Evolutionary conservation across 2,329 filamentous ascomycete genomes (phyloP).

Genomic region (Diaporthe helianthi): DNA sequence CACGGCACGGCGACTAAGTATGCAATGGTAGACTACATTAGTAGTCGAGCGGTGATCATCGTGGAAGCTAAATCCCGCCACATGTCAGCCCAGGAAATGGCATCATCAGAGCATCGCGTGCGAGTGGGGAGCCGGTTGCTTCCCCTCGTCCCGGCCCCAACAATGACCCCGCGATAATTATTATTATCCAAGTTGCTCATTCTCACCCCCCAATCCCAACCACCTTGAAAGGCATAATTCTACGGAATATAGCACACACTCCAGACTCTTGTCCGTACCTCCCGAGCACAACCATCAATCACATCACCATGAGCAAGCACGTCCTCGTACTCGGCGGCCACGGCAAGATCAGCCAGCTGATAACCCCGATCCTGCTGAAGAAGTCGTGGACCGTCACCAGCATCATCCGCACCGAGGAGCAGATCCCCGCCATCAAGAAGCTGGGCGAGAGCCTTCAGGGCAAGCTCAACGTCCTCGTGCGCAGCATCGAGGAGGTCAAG

Average conservation of each 20-base stretch:
- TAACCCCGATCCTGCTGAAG: conserved; percentile 78
- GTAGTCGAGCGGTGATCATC: conserved; percentile 5
- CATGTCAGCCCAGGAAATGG: conserved; percentile 27
- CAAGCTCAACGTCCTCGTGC: conserved; percentile 72
- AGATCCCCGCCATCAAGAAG: conserved; percentile 68
- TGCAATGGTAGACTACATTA: no score
- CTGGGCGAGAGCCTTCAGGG: conserved; percentile 63
- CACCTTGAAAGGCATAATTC: neutral
- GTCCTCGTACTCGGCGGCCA: conserved; percentile 82
- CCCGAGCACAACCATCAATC: neutral
- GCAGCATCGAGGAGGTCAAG: conserved; percentile 75
- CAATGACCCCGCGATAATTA: conserved; percentile 10
- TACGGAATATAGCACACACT: neutral
- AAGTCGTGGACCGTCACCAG: conserved; percentile 80
- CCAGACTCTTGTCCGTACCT: neutral
- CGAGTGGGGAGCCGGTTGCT: neutral
- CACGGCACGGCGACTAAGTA: conserved; percentile 10
- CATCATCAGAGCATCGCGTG: conserved; percentile 24
- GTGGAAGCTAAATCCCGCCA: conserved; percentile 16
- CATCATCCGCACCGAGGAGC: conserved; percentile 76
- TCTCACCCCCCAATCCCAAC: neutral
- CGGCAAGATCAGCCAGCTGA: conserved; percentile 76
- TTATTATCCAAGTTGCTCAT: no score
- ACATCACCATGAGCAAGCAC: conserved; percentile 47
- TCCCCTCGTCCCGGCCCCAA: conserved; percentile 9